These are phyloP conservation scores for Backusella liffmaniae DNA, from an alignment of 192 early-diverging fungal species.

Conservation along the genomic window DNA sequence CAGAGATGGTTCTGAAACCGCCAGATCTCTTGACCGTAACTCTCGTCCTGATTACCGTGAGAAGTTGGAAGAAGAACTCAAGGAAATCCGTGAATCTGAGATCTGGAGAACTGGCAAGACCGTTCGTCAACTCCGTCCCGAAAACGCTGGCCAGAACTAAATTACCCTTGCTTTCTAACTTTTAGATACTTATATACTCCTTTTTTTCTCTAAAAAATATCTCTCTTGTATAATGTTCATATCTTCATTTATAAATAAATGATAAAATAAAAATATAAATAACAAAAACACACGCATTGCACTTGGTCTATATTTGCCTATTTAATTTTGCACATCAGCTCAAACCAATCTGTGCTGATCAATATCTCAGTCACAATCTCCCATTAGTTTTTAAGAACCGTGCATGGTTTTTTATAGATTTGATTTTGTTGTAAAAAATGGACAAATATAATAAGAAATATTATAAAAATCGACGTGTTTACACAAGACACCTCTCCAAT, in stretches of 20 bases:
- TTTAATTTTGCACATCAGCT: neutral
- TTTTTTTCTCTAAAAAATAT: slow-evolving; percentile 9
- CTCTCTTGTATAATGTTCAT: slow-evolving; percentile 3
- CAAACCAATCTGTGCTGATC: neutral
- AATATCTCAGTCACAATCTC: neutral
- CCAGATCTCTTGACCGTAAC: slow-evolving; percentile 84
- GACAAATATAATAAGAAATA: slow-evolving; percentile 3
- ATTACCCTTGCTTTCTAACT: neutral
- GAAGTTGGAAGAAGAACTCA: slow-evolving; percentile 88
- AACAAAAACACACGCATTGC: neutral
- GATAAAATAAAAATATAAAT: slow-evolving; percentile 5
- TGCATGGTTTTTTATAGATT: neutral
- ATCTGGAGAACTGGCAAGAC: slow-evolving; percentile 92
- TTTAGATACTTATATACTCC: neutral
- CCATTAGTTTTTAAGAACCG: neutral
- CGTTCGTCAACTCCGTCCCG: slow-evolving; percentile 86
- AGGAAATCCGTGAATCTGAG: slow-evolving; percentile 85
- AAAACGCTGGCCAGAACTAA: slow-evolving; percentile 58
- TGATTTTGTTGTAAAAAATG: neutral
- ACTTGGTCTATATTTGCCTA: neutral
- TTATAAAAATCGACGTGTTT: neutral
- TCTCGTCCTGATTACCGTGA: slow-evolving; percentile 89
- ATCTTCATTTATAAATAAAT: neutral
- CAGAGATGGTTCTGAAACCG: slow-evolving; percentile 84
- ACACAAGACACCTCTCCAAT: neutral